Percentiles rank a stretch among this genome's conserved stretches.
Evolutionary conservation across 352 stramenopile species (phyloP).

Genomic region (Phytophthora europaea): DNA sequence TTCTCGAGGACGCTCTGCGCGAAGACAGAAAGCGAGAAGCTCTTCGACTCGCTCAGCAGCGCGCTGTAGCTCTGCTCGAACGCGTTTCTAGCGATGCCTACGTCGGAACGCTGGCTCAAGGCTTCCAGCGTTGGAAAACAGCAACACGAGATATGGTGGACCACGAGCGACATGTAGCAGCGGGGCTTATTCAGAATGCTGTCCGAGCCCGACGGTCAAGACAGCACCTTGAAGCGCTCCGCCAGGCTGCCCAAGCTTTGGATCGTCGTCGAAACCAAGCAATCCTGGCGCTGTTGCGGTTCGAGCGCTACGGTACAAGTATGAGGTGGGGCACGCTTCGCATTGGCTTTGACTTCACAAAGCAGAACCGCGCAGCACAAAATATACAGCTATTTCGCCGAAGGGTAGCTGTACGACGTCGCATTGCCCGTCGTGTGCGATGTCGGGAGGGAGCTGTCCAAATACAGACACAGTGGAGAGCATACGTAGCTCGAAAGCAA

Average conservation of each 20-base stretch:
- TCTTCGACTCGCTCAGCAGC: conserved; percentile 38
- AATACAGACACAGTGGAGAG: conserved; percentile 53
- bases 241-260: conserved; percentile 49
- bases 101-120: conserved; percentile 52
- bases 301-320: conserved; percentile 61
- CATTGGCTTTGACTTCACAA: conserved; percentile 64
- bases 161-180: conserved; percentile 44
- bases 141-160: conserved; percentile 14
- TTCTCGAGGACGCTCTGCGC: conserved; percentile 17
- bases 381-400: conserved; percentile 66
- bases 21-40: conserved; percentile 40
- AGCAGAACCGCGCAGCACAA: conserved; percentile 57
- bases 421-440: conserved; percentile 32
- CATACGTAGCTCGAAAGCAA: conserved; percentile 34
- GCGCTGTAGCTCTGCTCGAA: conserved; percentile 62
- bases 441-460: conserved; percentile 34
- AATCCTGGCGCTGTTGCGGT: conserved; percentile 60
- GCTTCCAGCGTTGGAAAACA: conserved; percentile 47
- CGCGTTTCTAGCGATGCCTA: conserved; percentile 66
- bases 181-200: conserved; percentile 53
- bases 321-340: conserved; percentile 70
- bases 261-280: conserved; percentile 51
- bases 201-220: conserved; percentile 51
- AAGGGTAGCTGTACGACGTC: conserved; percentile 41
- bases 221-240: conserved; percentile 44